Evolutionary conservation across 2,329 filamentous ascomycete species (phyloP).

Genomic region (Aspergillus caelatus): DNA sequence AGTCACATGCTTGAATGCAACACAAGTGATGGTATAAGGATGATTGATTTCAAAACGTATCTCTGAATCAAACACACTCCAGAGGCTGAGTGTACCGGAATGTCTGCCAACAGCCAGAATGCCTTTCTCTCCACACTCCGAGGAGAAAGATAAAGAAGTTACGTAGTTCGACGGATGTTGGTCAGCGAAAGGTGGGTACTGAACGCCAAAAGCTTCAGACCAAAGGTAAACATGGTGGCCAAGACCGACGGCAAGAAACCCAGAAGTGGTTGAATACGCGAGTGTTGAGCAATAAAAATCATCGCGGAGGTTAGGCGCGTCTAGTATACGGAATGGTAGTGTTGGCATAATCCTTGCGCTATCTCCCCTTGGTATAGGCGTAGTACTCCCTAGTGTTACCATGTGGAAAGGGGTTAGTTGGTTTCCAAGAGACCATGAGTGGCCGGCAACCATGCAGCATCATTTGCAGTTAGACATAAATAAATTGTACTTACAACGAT

Average conservation of each 20-base stretch:
- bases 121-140: conserved; percentile 69
- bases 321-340: conserved; percentile 82
- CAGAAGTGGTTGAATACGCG: conserved; percentile 75
- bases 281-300: conserved; percentile 95
- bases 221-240: conserved; percentile 81
- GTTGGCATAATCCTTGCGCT: conserved; percentile 60
- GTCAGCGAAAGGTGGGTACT: conserved; percentile 60
- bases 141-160: conserved; percentile 90
- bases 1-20: conserved; percentile 74
- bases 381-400: conserved; percentile 25
- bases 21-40: conserved; percentile 71
- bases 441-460: not conserved
- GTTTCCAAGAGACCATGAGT: not conserved
- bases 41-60: conserved; percentile 77
- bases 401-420: conserved; percentile 5
- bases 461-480: not conserved
- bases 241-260: conserved; percentile 81
- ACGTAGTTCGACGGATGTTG: conserved; percentile 58
- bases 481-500: conserved; percentile 35
- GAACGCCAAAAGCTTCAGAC: conserved; percentile 75
- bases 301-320: conserved; percentile 85
- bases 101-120: conserved; percentile 86
- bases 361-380: conserved; percentile 15
- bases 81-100: conserved; percentile 73
- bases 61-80: conserved; percentile 68